phyloP scores from a whole-genome alignment of 805 yeast genomes.

The Candida silvicultrix region DNA sequence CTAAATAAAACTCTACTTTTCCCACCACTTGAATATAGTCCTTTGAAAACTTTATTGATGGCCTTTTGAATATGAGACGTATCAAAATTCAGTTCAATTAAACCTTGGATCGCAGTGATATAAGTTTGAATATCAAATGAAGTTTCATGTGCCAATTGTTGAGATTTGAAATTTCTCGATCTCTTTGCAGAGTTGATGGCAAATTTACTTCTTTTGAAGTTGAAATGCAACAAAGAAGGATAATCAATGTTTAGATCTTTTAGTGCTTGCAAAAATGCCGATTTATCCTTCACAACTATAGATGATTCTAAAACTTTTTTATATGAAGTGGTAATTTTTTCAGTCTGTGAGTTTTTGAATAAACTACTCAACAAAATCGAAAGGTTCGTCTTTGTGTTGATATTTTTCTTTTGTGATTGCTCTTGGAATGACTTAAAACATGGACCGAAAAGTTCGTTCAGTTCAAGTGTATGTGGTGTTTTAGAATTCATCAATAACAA shows the following conservation, averaged over 20 bases:
- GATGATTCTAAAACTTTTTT: not conserved
- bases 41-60: slow-evolving; percentile 2
- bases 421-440: not conserved
- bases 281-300: not conserved
- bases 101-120: slow-evolving; percentile 3
- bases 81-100: slow-evolving; percentile 1
- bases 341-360: not conserved
- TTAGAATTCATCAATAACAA: not conserved
- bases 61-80: not conserved
- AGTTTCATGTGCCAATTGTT: not conserved
- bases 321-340: too few relatives aligned
- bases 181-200: not conserved
- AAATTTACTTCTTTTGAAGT: not conserved
- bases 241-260: not conserved
- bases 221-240: not conserved
- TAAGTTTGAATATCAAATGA: not conserved
- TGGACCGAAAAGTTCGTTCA: not conserved
- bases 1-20: not conserved
- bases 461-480: not conserved
- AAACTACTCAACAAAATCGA: not conserved
- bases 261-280: not conserved
- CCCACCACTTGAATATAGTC: not conserved
- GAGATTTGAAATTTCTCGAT: not conserved
- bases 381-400: not conserved
- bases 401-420: not conserved